Percentiles rank a stretch among this genome's conserved stretches.
These are phyloP conservation scores for Aristolochia fimbriata DNA, from an alignment of 164 flowering plant genomes.

Conservation along the genomic window DNA sequence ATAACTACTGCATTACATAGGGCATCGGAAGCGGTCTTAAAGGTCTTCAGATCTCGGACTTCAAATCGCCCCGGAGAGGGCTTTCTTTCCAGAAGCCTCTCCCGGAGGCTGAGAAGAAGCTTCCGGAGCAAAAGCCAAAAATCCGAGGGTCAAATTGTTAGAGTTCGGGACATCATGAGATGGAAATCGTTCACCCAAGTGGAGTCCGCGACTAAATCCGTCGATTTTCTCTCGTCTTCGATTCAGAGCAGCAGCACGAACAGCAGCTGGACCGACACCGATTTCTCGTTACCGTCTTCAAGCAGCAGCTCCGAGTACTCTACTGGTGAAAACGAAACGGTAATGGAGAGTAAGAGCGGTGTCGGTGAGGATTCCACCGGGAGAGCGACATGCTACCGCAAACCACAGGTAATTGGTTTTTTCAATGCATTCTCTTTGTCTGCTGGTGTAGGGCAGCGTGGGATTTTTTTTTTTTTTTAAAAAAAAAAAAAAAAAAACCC, in stretches of 20 bases:
- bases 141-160: constrained; percentile 7
- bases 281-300: constrained; percentile 21
- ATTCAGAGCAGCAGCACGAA: constrained; percentile 1
- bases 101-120: constrained; percentile 26
- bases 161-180: constrained; percentile 30
- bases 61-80: constrained; percentile 6
- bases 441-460: constrained; percentile 12
- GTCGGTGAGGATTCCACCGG: constrained; percentile 28
- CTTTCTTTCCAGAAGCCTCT: constrained; percentile 30
- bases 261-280: constrained; percentile 31
- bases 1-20: constrained; percentile 41
- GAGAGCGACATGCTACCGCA: constrained; percentile 15
- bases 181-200: constrained; percentile 41
- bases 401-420: constrained; percentile 13
- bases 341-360: constrained; percentile 16
- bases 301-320: constrained; percentile 18
- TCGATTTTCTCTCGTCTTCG: constrained; percentile 15
- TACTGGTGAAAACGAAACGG: constrained; percentile 19
- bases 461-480: too few relatives aligned
- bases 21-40: constrained; percentile 42
- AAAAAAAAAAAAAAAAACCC: too few relatives aligned
- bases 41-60: constrained; percentile 14
- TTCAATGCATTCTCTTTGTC: constrained; percentile 9
- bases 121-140: constrained; percentile 23
- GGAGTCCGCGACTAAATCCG: constrained; percentile 21